Percentiles rank a stretch among this genome's conserved stretches.
Evolutionary conservation across 2,329 filamentous ascomycete species (phyloP).

Genomic region (Monilinia polystroma): DNA sequence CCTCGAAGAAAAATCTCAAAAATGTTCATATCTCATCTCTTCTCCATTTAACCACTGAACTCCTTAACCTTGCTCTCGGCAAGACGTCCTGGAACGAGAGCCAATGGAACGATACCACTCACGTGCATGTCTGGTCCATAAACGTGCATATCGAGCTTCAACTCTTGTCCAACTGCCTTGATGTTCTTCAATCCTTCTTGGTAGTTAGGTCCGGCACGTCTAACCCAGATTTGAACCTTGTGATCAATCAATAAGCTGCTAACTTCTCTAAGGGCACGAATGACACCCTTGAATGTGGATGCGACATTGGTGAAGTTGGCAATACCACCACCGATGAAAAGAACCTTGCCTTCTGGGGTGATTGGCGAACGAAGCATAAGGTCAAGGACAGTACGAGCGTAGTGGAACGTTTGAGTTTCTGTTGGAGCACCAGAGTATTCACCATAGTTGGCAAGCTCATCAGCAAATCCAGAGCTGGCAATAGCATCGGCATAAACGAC

Average conservation of each 20-base stretch:
- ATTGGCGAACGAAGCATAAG: constrained; percentile 91
- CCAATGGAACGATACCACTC: constrained; percentile 91
- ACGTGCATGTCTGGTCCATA: constrained; percentile 83
- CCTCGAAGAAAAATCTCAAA: constrained; percentile 29
- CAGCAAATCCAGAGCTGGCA: constrained; percentile 89
- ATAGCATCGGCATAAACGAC: constrained; percentile 99
- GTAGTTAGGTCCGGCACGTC: constrained; percentile 91
- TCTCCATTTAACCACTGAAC: constrained; percentile 45
- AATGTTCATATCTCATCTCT: constrained; percentile 25
- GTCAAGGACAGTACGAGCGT: constrained; percentile 93
- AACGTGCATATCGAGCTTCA: constrained; percentile 93
- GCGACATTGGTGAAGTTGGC: constrained; percentile 99
- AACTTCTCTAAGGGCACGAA: constrained; percentile 90
- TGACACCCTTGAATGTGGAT: constrained; percentile 99
- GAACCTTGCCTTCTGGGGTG: constrained; percentile 88
- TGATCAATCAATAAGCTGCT: constrained; percentile 85
- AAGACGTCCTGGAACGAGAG: constrained; percentile 67
- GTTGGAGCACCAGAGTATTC: constrained; percentile 99
- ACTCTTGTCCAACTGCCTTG: constrained; percentile 91
- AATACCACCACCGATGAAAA: constrained; percentile 99
- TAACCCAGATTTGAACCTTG: constrained; percentile 97
- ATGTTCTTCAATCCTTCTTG: constrained; percentile 99
- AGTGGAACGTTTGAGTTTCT: constrained; percentile 99
- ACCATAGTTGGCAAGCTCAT: constrained; percentile 98
- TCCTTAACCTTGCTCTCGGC: constrained; percentile 61